Percentiles rank a stretch among this genome's conserved stretches.
phyloP scores from a whole-genome alignment of 2,329 filamentous ascomycete species.

The Diaporthe batatas region DNA sequence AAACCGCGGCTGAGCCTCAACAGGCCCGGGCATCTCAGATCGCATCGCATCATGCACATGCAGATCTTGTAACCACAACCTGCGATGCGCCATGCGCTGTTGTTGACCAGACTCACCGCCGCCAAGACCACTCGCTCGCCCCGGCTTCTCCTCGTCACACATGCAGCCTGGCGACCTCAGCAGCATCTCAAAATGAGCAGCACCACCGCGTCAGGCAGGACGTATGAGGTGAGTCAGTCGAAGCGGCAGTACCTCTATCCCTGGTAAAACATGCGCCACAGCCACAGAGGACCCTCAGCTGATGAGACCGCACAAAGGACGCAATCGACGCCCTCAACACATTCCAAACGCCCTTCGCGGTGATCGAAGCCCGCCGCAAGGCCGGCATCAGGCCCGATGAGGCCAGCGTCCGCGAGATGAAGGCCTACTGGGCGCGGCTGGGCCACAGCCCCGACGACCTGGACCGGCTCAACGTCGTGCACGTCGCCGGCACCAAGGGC shows the following conservation, averaged over 20 bases:
- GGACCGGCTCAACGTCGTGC: slow-evolving; percentile 73
- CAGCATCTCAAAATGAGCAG: slow-evolving; percentile 39
- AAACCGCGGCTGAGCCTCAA: slow-evolving; percentile 6
- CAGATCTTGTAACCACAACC: not conserved
- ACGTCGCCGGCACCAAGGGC: slow-evolving; percentile 82
- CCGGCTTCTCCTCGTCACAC: slow-evolving; percentile 4
- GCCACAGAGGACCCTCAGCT: not conserved
- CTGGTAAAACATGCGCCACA: no score
- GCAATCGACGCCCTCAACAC: slow-evolving; percentile 89
- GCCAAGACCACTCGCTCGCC: not conserved
- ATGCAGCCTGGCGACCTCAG: not conserved
- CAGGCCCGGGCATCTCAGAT: not conserved
- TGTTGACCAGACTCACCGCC: not conserved
- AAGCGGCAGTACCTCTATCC: not conserved
- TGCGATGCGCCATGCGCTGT: slow-evolving; percentile 41
- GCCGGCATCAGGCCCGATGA: slow-evolving; percentile 79
- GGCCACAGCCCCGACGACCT: slow-evolving; percentile 77
- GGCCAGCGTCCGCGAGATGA: slow-evolving; percentile 81
- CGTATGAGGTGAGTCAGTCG: slow-evolving; percentile 40
- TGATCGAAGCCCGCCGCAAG: slow-evolving; percentile 83
- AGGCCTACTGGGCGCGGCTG: slow-evolving; percentile 80
- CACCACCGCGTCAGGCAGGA: slow-evolving; percentile 26
- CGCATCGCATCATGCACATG: not conserved
- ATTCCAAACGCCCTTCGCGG: slow-evolving; percentile 87
- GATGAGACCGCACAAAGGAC: slow-evolving; percentile 66